Evolutionary conservation across 371 early-diverging fungal genomes (phyloP).

Genomic region (Rhizopus microsporus): DNA sequence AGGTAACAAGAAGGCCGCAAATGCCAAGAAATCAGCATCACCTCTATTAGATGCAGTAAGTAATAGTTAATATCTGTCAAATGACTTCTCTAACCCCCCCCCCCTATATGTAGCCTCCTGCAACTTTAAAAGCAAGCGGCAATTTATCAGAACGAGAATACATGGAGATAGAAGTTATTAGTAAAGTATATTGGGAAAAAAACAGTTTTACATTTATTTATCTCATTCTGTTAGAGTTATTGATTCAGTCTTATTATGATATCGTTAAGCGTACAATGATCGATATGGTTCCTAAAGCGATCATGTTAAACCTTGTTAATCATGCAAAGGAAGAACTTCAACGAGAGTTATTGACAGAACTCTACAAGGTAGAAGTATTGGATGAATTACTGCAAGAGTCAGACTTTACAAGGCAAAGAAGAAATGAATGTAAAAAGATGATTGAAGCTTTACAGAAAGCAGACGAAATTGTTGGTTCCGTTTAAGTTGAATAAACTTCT

Average conservation of each 20-base stretch:
- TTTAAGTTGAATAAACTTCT: constrained; percentile 35
- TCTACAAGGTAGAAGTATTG: constrained; percentile 92
- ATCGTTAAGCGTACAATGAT: constrained; percentile 97
- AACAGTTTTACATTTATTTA: neutral
- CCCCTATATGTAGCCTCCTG: constrained; percentile 74
- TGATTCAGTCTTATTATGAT: constrained; percentile 94
- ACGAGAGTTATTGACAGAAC: constrained; percentile 90
- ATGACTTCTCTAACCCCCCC: neutral
- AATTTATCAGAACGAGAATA: constrained; percentile 93
- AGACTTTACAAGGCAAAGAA: constrained; percentile 84
- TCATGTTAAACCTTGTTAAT: constrained; percentile 96
- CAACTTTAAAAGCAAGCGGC: constrained; percentile 92
- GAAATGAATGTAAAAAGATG: constrained; percentile 97
- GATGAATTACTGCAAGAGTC: constrained; percentile 94
- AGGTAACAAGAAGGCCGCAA: constrained; percentile 63
- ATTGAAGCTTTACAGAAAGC: constrained; percentile 94
- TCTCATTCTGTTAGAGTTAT: constrained; percentile 60
- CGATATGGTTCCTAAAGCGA: constrained; percentile 98
- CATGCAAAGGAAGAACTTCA: constrained; percentile 93
- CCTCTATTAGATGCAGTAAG: constrained; percentile 71
- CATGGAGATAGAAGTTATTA: constrained; percentile 98
- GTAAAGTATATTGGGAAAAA: constrained; percentile 41
- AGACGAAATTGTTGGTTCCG: constrained; percentile 82
- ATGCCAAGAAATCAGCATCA: constrained; percentile 47
- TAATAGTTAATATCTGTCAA: neutral